Base-by-base conservation (phyloP, 768 basidiomycete genomes). In the Podaxis mareebaensis region DNA sequence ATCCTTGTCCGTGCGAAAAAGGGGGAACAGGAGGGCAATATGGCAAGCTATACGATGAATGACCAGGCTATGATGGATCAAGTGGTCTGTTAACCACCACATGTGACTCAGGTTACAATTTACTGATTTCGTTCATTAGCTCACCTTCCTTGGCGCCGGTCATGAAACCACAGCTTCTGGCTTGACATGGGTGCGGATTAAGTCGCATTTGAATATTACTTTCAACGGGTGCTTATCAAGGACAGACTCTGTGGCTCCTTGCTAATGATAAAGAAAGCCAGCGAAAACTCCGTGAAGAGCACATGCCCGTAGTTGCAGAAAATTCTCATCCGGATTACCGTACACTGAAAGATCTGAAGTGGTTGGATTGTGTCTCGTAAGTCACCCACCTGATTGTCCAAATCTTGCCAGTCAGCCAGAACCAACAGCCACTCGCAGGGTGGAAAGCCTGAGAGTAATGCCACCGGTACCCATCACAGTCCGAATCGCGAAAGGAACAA, bases 181-280 rank as follows among this genome's bases (percentile, higher is more conserved):
- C 17, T 64, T 81, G 26, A 72, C 78, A 22, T 88, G 85, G 84
- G 80, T 81, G 64, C 26, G 72, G 65, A 15, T 49, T 30, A 1
- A 8, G 17, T 24, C 36, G 13, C n/a, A 7, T 3, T 44, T 30
- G 49, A 10, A 13, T 44, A n/a, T 38, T 13, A 12, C 20, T 28
- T 44, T 10, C 10, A 30, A 22, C 1, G 4, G 6, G 8, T 33
- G 46, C 48, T 55, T 10, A 26, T 71, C 7, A 4, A 22, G 6
- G 6, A 66, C 38, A 80, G 83, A 81, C 82, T 0, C 73, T 84
- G 7, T 85, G 83, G 83, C 75, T 83, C 24, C 78, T 88, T 15
- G 79, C 84, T 7, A 81, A 82, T 44, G 74, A 86, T 68, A 79
- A 75, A 3, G 75, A 78, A 20, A 72, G 77, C 54, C 87, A 88